These are phyloP conservation scores for Bigelowiella natans DNA, from an alignment of 78 protist species.

Conservation along the genomic window DNA sequence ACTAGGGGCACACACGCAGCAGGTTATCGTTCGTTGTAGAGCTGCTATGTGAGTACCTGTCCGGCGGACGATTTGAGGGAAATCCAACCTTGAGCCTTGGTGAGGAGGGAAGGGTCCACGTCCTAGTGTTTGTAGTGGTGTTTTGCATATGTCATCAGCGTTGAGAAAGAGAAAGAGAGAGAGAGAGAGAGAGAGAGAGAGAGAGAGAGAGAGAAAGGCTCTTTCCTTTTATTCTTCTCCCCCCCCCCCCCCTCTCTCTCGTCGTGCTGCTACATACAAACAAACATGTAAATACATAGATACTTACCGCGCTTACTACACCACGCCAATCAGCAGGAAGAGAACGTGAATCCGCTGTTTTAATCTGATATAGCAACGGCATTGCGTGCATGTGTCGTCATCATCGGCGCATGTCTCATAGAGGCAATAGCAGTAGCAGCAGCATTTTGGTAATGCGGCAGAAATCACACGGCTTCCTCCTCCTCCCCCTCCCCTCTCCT, in stretches of 20 bases:
- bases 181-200: not conserved
- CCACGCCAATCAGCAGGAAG: no score
- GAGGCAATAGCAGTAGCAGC: not conserved
- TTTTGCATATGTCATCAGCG: not conserved
- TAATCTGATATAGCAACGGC: no score
- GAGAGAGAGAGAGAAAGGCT: not conserved
- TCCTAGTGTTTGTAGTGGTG: not conserved
- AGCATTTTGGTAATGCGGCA: not conserved
- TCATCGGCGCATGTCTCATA: not conserved
- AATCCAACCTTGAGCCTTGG: not conserved
- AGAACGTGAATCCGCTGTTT: no score
- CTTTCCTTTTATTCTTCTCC: not conserved
- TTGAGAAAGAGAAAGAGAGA: not conserved
- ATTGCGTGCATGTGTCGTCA: not conserved
- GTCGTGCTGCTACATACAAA: no score
- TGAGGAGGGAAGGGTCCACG: not conserved
- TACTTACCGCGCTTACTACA: no score
- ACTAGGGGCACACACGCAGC: no score
- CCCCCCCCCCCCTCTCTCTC: no score
- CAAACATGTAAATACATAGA: no score
- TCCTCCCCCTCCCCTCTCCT: no score
- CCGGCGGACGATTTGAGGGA: not conserved
- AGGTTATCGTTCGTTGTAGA: no score
- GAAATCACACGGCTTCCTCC: no score
- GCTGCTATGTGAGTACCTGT: not conserved